phyloP scores from a whole-genome alignment of 139 green algal species.

The Coccomyxa sp. region DNA sequence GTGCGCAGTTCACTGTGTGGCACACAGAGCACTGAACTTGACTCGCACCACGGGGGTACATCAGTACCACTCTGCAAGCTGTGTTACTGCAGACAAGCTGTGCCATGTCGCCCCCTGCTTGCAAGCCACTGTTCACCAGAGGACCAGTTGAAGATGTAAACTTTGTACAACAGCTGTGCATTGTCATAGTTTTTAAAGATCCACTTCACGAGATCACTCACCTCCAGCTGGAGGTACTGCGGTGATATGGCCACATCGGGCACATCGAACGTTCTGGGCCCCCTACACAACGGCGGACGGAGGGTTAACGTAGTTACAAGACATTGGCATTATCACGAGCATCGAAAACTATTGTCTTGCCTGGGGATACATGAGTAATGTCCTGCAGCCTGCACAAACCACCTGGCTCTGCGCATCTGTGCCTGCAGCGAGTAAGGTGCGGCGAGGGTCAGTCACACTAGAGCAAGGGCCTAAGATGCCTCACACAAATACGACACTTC shows the following conservation, averaged over 20 bases:
- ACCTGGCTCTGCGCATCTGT: slow-evolving; percentile 46
- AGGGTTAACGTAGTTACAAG: background rate
- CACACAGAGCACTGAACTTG: slow-evolving; percentile 93
- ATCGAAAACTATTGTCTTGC: slow-evolving; percentile 7
- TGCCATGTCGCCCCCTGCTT: slow-evolving; percentile 52
- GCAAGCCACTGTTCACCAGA: no score
- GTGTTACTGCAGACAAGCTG: slow-evolving; percentile 85
- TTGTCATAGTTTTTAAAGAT: background rate
- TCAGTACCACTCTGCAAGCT: slow-evolving; percentile 76
- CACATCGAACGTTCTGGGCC: slow-evolving; percentile 84
- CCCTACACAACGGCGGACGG: slow-evolving; percentile 47
- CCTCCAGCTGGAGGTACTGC: slow-evolving; percentile 51
- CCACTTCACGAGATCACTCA: background rate
- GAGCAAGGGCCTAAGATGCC: no score
- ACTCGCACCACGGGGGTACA: slow-evolving; percentile 82
- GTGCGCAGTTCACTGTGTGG: slow-evolving; percentile 68
- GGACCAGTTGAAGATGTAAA: no score
- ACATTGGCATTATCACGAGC: background rate
- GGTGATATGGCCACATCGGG: slow-evolving; percentile 79
- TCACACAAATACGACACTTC: no score
- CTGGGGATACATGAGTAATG: slow-evolving; percentile 79
- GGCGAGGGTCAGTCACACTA: no score
- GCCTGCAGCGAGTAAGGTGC: no score
- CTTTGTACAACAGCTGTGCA: background rate
- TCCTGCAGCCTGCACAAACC: slow-evolving; percentile 72